Conservation (phyloP, 2,329 filamentous ascomycete species). For the Pyricularia pennisetigena region DNA sequence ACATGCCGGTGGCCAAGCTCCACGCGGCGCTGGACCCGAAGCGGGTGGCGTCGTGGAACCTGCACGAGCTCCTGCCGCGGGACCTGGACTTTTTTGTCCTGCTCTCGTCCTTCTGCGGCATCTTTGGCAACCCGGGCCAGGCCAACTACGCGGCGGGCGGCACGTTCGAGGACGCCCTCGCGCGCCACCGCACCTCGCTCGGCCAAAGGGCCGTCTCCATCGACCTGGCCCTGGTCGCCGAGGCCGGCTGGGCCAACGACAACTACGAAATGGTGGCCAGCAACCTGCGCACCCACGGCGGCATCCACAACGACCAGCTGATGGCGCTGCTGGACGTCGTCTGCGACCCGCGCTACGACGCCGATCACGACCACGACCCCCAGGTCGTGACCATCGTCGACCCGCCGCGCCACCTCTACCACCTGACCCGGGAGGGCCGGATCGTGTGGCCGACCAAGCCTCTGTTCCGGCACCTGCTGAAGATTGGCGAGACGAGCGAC, state of each 20-base stretch:
- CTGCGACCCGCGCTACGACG: neutral
- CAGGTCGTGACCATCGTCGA: neutral
- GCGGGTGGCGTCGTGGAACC: slow-evolving; percentile 20
- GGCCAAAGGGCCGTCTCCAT: slow-evolving; percentile 11
- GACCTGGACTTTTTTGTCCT: slow-evolving; percentile 21
- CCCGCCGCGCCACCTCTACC: neutral
- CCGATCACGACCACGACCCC: neutral
- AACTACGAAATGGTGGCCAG: neutral
- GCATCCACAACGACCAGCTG: neutral
- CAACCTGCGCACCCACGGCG: neutral
- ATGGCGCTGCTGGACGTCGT: neutral
- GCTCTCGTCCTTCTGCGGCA: slow-evolving; percentile 16
- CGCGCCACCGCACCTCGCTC: slow-evolving; percentile 9
- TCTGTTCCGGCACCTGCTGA: slow-evolving; percentile 7
- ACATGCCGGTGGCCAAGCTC: slow-evolving; percentile 28
- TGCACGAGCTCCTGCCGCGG: slow-evolving; percentile 20
- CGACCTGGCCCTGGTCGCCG: slow-evolving; percentile 13
- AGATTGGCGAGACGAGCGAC: neutral
- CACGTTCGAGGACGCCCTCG: slow-evolving; percentile 21
- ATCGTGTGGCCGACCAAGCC: slow-evolving; percentile 4
- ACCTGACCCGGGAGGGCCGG: neutral
- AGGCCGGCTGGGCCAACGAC: slow-evolving; percentile 28
- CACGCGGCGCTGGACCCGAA: slow-evolving; percentile 17
- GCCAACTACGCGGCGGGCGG: slow-evolving; percentile 21
- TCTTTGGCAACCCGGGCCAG: slow-evolving; percentile 14